Percentiles rank a stretch among this genome's conserved stretches.
Conservation (phyloP, 176 grass and related monocot species). For the Carex myosuroides region DNA sequence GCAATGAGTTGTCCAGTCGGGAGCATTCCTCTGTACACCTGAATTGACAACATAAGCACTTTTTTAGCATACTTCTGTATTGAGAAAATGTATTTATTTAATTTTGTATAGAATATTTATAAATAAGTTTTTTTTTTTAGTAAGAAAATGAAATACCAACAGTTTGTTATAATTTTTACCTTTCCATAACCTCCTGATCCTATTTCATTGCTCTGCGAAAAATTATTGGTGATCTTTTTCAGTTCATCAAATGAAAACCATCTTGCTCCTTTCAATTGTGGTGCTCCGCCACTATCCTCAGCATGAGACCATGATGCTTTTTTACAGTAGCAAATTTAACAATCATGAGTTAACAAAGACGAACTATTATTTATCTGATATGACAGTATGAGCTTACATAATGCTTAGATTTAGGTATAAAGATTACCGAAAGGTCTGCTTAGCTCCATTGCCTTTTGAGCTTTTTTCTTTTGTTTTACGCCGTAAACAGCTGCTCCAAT, state of each 20-base stretch:
- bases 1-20: constrained; percentile 67
- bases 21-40: constrained; percentile 68
- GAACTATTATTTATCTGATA: constrained; percentile 1
- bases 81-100: neutral
- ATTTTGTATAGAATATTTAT: neutral
- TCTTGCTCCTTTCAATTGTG: constrained; percentile 80
- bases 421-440: constrained; percentile 68
- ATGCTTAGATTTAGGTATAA: neutral
- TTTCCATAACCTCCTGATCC: constrained; percentile 86
- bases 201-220: constrained; percentile 72
- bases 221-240: constrained; percentile 62
- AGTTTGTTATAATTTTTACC: constrained; percentile 33
- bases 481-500: constrained; percentile 51
- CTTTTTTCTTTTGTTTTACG: constrained; percentile 45
- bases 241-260: constrained; percentile 92
- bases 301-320: constrained; percentile 71
- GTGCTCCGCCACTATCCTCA: constrained; percentile 55
- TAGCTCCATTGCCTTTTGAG: constrained; percentile 66
- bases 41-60: neutral
- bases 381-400: neutral
- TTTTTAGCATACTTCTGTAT: neutral
- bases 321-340: neutral
- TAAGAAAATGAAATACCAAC: neutral
- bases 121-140: neutral
- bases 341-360: neutral